Evolutionary conservation across 371 early-diverging fungal genomes (phyloP).

Genomic region (Circinella minor): DNA sequence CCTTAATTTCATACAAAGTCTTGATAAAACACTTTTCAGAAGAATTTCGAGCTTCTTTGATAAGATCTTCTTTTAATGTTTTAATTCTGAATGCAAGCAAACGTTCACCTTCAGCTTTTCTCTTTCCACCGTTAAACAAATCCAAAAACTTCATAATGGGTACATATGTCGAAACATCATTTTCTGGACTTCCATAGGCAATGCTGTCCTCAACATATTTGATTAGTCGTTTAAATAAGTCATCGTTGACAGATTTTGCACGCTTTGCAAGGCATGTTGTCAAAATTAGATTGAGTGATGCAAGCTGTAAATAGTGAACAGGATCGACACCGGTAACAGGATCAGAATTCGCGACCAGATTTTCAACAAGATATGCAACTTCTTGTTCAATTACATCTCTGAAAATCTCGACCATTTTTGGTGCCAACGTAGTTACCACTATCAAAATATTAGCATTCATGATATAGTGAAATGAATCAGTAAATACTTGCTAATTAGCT

Average conservation of each 20-base stretch:
- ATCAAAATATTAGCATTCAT: background rate
- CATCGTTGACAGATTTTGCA: conserved; percentile 16
- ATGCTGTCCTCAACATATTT: conserved; percentile 12
- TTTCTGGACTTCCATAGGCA: conserved; percentile 7
- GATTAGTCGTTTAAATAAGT: conserved; percentile 15
- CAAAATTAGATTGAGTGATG: conserved; percentile 18
- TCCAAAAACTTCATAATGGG: conserved; percentile 18
- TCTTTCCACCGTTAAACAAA: conserved; percentile 3
- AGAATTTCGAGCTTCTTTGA: too few relatives aligned
- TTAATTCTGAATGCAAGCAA: background rate
- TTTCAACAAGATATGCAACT: conserved; percentile 16
- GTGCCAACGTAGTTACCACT: conserved; percentile 16
- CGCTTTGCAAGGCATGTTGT: conserved; percentile 16
- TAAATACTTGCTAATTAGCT: too few relatives aligned
- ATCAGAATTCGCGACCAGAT: background rate
- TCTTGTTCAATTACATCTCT: conserved; percentile 13
- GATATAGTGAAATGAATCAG: too few relatives aligned
- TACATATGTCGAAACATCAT: conserved; percentile 24
- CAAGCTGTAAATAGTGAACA: conserved; percentile 7
- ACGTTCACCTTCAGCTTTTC: background rate
- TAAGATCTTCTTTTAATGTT: too few relatives aligned
- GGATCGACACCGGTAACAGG: conserved; percentile 10
- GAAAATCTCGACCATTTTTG: conserved; percentile 16
- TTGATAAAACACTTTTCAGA: conserved; percentile 19
- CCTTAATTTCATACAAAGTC: conserved; percentile 21